Base-by-base conservation (phyloP, 1,139 yeast genomes). In the Hyphopichia wangnamkhiaoensis region DNA sequence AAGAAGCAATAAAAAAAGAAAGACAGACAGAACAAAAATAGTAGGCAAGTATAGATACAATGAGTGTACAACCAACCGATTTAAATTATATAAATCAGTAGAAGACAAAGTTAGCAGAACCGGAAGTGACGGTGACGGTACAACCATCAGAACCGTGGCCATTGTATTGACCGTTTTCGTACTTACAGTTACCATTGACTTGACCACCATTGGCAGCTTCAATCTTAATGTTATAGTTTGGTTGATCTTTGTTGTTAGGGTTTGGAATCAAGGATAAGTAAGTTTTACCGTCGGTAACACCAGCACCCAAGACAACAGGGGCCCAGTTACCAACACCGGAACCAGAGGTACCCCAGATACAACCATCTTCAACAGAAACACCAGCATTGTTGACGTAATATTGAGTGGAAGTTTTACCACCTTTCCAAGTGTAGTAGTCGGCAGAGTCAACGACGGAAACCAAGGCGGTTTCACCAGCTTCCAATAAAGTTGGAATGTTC, bases 301-400 rank as follows among this genome's bases (percentile, higher is more conserved):
- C 91, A 45, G 91, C 87, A 66, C 93, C 93, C 52, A 84, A 72
- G 56, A 79, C 82, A 53, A 84, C 75, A 56, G 91, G 91, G 41
- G 91, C 89, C 90, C 91, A 84, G 79, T 84, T 84, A 71, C 93
- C 93, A 47, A 81, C 68, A 52, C 79, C 82, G 34, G 82, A 69
- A 41, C 84, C 83, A 4, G 66, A 50, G 45, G 72, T 61, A 63
- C 91, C 88, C 93, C 93, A 84, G 52, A 80, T 59, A 74, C 93
- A 84, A 46, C 91, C 93, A 47, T 83, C 82, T 59, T 79, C 77
- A 58, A 74, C 73, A 32, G 82, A 74, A 46, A 83, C 83, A 73
- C 93, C 93, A 42, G 91, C 91, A 56, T 84, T 75, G 76, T 84
- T 84, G 40, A 84, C 91, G 63, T 84, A 84, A 71, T 80, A 84